Evolutionary conservation across 2,329 filamentous ascomycete species (phyloP), one percentile per base, ranked within the genome.

Genomic region (Dactylellina leptospora): DNA sequence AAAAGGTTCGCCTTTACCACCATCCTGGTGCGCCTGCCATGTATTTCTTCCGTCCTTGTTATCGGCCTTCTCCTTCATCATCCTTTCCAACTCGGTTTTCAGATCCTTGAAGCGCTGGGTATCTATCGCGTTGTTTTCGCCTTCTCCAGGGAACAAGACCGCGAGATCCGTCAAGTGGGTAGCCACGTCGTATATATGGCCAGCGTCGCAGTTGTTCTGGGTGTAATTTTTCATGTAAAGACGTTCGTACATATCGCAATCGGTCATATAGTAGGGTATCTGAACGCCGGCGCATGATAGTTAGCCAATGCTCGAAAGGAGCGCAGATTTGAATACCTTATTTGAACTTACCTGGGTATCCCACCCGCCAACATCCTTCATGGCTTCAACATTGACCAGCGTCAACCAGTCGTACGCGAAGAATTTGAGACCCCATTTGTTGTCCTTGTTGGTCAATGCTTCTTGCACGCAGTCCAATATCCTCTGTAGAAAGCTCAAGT

Each of bases 341-440:
- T 27, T 25, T 18, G 11, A 25, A 11, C 23, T 10, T 28, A 88
- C 86, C 64, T 84, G 78, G 0, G 83, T 83, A 75, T 87, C 85
- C 84, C 85, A 87, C 0, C 81, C 84, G 18, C 85, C 82, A 5
- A 86, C 80, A 45, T 82, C 80, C 71, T 83, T 81, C 75, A 83
- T 83, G 0, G 84, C 82, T 5, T 77, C 79, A 9, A 83, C 83
- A 75, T 87, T 87, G 42, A 87, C 84, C 1, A 87, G 79, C 1
- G 84, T 81, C 1, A 88, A 80, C 73, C 84, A 83, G 76, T 87
- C 85, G 78, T 86, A 87, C 10, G 83, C 81, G 76, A 86, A 87
- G 77, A 85, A 85, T n/a, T 82, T 81, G 54, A 82, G 77, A 0
- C 79, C 84, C 85, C 85, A 87, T 55, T 79, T 77, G n/a, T n/a